Evolutionary conservation across 2,329 filamentous ascomycete species (phyloP), one percentile per base, ranked within the genome.

Genomic region (Blastomyces parvus): DNA sequence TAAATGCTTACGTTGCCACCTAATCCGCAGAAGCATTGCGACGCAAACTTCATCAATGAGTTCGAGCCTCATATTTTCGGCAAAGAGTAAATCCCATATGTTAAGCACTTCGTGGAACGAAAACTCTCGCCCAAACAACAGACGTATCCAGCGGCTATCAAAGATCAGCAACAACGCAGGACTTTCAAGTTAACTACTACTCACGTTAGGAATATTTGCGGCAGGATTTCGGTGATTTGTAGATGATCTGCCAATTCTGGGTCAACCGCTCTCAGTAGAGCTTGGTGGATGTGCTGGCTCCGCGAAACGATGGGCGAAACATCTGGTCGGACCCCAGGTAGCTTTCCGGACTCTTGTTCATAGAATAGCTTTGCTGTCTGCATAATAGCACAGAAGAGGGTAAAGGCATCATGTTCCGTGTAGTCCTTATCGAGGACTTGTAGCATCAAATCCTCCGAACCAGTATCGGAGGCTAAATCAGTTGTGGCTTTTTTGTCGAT

Each of bases 191-290:
- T 44, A 25, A 53, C 40, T 59, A 44, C 19, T 61, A 73, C 84
- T 74, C 77, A 94, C 89, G 97, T 95, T 30, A 97, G 79, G 72
- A 97, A 99, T 60, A 99, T 93, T 70, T 99, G 94, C 1, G 94
- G 94, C n/a, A 97, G 78, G 65, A 99, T 87, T 65, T 97, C 93
- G 57, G 97, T 87, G 64, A 85, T 84, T 64, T 86, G 87, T 22
- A 99, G 82, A 74, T 97, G 92, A 30, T 82, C 81, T 17, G 90
- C 88, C 36, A 97, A 82, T 70, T 91, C 88, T n/a, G 89, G 87
- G 72, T 97, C 94, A 38, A 91, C 82, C 67, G 86, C 87, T 64
- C 85, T 85, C 55, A 99, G 79, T 60, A 90, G 86, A 36, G 88
- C 84, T 69, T 96, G 87, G 72, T 97, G 93, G 65, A 99, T 95